A percentile compares a stretch with the other conserved stretches of the same genome.
These are phyloP conservation scores for Neofusicoccum parvum DNA, from an alignment of 2,329 filamentous ascomycete species.

Conservation along the genomic window DNA sequence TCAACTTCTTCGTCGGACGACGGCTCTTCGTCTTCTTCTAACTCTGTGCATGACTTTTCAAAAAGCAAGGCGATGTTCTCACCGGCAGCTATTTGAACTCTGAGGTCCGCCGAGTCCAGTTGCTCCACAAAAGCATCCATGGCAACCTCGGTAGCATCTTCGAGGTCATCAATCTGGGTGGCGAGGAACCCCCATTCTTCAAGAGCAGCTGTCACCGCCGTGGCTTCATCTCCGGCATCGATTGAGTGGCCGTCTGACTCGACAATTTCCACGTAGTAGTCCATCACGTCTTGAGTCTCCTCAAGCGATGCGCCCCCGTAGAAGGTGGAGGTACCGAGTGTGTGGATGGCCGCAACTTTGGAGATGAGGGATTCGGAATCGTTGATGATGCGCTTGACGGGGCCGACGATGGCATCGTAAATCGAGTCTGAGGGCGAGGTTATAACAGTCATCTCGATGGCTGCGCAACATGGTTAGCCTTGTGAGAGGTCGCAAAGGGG, in stretches of 20 bases:
- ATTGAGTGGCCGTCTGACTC: conserved; percentile 76
- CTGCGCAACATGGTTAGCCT: conserved; percentile 35
- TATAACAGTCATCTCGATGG: conserved; percentile 70
- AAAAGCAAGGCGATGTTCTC: conserved; percentile 82
- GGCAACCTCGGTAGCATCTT: conserved; percentile 69
- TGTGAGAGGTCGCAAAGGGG: not conserved
- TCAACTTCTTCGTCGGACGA: conserved; percentile 50
- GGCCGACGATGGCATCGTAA: conserved; percentile 62
- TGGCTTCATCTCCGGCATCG: conserved; percentile 69
- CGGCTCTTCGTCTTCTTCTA: conserved; percentile 59
- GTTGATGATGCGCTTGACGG: conserved; percentile 65
- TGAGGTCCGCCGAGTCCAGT: conserved; percentile 71
- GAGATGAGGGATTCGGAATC: conserved; percentile 66
- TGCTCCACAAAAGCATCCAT: conserved; percentile 84
- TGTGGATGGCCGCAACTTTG: conserved; percentile 73
- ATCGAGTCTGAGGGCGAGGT: conserved; percentile 66
- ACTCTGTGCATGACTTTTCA: conserved; percentile 67
- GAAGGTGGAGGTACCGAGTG: conserved; percentile 70
- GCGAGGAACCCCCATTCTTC: conserved; percentile 80
- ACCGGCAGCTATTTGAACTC: conserved; percentile 76
- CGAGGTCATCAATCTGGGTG: conserved; percentile 74
- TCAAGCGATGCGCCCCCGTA: conserved; percentile 74
- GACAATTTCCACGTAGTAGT: conserved; percentile 74
- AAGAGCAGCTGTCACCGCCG: conserved; percentile 73
- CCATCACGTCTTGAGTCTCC: conserved; percentile 71